Evolutionary conservation across 108 stramenopile species (phyloP).

Genomic region (Stephanodiscus minutulus): DNA sequence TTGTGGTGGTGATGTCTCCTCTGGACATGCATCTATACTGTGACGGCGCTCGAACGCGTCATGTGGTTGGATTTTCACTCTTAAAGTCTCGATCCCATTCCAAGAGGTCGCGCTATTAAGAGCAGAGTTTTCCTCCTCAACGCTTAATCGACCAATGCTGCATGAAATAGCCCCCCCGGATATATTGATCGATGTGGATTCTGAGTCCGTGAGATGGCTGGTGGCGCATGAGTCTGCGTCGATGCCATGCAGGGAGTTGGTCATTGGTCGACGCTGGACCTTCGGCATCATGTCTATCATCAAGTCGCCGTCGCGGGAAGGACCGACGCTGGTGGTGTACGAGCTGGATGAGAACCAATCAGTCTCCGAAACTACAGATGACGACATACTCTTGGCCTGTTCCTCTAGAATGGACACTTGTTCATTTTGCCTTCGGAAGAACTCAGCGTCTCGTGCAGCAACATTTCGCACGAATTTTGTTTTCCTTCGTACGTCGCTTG

Average conservation of each 20-base stretch:
- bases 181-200: not conserved
- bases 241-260: not conserved
- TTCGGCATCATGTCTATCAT: not conserved
- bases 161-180: not conserved
- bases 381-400: not conserved
- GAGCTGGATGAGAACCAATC: conserved; percentile 3
- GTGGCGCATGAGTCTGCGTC: not conserved
- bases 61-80: not conserved
- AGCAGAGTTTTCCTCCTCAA: not conserved
- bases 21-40: conserved; percentile 8
- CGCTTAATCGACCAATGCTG: not conserved
- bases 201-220: not conserved
- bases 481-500: not conserved
- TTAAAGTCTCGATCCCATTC: not conserved
- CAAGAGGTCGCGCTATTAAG: not conserved
- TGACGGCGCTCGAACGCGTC: not conserved
- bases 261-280: conserved; percentile 13
- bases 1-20: not conserved
- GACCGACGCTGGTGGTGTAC: not conserved
- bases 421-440: conserved; percentile 6
- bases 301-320: conserved; percentile 1
- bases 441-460: not conserved
- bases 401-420: conserved; percentile 4
- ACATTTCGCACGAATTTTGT: not conserved
- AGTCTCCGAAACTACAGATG: conserved; percentile 1